phyloP scores from a whole-genome alignment of 2,329 filamentous ascomycete species.

The Beauveria asiatica region DNA sequence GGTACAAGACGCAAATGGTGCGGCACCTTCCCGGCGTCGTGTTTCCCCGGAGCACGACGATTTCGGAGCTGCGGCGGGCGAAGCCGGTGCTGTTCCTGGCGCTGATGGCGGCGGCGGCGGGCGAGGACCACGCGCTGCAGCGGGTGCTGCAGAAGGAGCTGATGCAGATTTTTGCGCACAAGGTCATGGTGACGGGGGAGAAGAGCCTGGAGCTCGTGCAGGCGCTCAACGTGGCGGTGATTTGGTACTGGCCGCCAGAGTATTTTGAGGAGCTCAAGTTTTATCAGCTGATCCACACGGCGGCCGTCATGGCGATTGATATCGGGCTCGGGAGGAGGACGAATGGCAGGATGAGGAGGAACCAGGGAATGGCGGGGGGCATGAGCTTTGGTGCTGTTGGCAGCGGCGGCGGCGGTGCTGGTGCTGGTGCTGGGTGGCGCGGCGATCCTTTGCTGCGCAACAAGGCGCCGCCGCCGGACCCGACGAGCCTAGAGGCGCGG shows the following conservation, averaged over 20 bases:
- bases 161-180: slow-evolving; percentile 65
- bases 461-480: slow-evolving; percentile 36
- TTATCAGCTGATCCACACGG: slow-evolving; percentile 77
- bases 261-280: slow-evolving; percentile 82
- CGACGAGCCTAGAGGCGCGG: slow-evolving; percentile 45
- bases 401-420: neutral
- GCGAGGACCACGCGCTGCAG: slow-evolving; percentile 49
- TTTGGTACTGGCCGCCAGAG: slow-evolving; percentile 81
- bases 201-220: slow-evolving; percentile 81
- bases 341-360: slow-evolving; percentile 11
- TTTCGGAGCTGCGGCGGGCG: slow-evolving; percentile 44
- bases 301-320: slow-evolving; percentile 74
- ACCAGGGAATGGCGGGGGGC: neutral
- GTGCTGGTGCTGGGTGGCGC: slow-evolving; percentile 23
- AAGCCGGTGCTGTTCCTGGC: slow-evolving; percentile 64
- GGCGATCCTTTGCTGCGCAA: slow-evolving; percentile 28
- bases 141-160: slow-evolving; percentile 57
- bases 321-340: slow-evolving; percentile 57
- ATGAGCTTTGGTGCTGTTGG: neutral
- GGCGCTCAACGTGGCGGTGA: slow-evolving; percentile 62
- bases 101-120: slow-evolving; percentile 57
- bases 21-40: slow-evolving; percentile 55
- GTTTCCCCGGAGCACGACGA: slow-evolving; percentile 45
- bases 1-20: slow-evolving; percentile 52
- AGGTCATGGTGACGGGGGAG: slow-evolving; percentile 64